Conservation (phyloP, 495 filamentous ascomycete genomes). For the Tuber magnatum region DNA sequence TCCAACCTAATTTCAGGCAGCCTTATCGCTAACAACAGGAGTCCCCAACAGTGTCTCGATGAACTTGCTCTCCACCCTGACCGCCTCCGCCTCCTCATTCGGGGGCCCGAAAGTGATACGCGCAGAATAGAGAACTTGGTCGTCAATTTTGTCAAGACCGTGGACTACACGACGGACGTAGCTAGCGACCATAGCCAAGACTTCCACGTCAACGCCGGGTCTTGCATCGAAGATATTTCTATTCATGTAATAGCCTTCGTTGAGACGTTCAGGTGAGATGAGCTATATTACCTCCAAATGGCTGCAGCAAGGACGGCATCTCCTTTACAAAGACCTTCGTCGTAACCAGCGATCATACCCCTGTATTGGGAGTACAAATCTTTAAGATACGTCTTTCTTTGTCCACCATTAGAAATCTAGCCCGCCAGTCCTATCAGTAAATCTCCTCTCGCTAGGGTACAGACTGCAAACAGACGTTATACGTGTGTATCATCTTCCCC, state of each 20-base stretch:
- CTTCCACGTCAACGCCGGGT: slow-evolving; percentile 61
- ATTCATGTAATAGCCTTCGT: neutral
- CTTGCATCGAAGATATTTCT: slow-evolving; percentile 77
- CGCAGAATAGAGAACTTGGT: slow-evolving; percentile 47
- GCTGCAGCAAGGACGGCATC: slow-evolving; percentile 55
- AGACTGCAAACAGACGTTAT: slow-evolving; percentile 64
- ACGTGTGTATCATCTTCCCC: slow-evolving; percentile 60
- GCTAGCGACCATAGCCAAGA: slow-evolving; percentile 64
- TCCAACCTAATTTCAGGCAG: neutral
- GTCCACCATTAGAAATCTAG: slow-evolving; percentile 59
- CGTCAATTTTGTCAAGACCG: slow-evolving; percentile 56
- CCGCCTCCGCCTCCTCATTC: slow-evolving; percentile 32
- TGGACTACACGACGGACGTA: slow-evolving; percentile 67
- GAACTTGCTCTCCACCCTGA: slow-evolving; percentile 13
- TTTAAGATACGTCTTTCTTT: slow-evolving; percentile 77
- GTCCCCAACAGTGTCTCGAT: neutral
- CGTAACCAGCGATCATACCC: slow-evolving; percentile 65
- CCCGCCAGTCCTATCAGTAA: slow-evolving; percentile 49
- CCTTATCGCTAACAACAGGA: neutral
- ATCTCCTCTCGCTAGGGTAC: slow-evolving; percentile 79
- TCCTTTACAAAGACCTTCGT: slow-evolving; percentile 47
- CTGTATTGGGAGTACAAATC: slow-evolving; percentile 90
- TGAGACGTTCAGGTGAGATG: neutral
- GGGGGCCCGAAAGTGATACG: slow-evolving; percentile 43
- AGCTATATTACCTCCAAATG: slow-evolving; percentile 56